Evolutionary conservation across 495 filamentous ascomycete genomes (phyloP), one percentile per base, ranked within the genome.

Genomic region (Lophiostoma macrostomum): DNA sequence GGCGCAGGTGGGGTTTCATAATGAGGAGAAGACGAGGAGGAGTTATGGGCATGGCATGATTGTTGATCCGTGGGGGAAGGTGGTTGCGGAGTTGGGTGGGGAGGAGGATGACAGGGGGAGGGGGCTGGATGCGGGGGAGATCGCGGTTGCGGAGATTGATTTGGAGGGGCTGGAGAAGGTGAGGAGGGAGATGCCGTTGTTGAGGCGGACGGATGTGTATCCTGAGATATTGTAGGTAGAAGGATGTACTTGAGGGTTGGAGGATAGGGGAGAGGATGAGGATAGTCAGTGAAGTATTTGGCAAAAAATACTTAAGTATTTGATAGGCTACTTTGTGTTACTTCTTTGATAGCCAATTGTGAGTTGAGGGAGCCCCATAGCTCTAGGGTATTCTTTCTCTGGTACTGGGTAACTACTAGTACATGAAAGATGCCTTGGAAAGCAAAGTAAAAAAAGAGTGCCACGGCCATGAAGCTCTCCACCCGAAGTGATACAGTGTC

Each of bases 11-110:
- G 87, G 87, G 14, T 63, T 61, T 14, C 91, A 98, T 68, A 90
- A 88, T 64, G 84, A 85, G 61, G 60, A 48, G 28, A 51, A 56
- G 27, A 85, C 82, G 65, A 72, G 91, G 38, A 73, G 74, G 22
- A 94, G 88, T 71, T 96, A 95, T 69, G 93, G 93, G 0, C 85
- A 91, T 68, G 86, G 88, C 40, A 84, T 95, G 76, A 84, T 95
- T 30, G 76, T 96, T 14, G 82, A 85, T 61, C 91, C 91, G 0
- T 96, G 91, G 91, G 91, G 91, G 0, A 76, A 80, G 37, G 76
- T 96, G 3, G 37, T 93, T 19, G 77, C 81, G 1, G 74, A 83
- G 57, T 69, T 91, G 25, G 76, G 74, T 56, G 71, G 81, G 58
- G 65, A 34, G 63, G 60, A 64, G 31, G 46, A 44, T 48, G 45